Conservation (phyloP, 352 stramenopile genomes). For the Globisporangium perplexum region DNA sequence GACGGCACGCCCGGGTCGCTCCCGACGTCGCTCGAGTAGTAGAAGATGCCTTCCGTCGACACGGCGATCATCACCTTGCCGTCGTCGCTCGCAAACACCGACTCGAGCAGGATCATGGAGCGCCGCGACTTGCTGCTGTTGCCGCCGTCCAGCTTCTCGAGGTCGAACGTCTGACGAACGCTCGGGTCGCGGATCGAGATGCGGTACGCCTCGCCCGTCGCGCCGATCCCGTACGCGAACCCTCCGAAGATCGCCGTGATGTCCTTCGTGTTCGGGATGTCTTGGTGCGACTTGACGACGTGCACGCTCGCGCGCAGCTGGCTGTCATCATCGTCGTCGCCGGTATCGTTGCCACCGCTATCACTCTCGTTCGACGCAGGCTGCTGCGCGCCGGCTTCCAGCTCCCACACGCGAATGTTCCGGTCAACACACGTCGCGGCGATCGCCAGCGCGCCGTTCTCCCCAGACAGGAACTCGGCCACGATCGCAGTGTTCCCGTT, state of each 20-base stretch:
- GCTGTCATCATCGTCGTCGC: constrained; percentile 15
- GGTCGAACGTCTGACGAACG: constrained; percentile 47
- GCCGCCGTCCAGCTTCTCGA: constrained; percentile 57
- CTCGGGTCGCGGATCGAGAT: constrained; percentile 41
- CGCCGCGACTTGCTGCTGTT: constrained; percentile 57
- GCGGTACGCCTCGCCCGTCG: constrained; percentile 59
- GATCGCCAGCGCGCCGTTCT: constrained; percentile 23
- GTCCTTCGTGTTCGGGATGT: constrained; percentile 57
- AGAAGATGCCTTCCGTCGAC: constrained; percentile 67
- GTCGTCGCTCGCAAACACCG: constrained; percentile 59
- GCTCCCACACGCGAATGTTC: constrained; percentile 64
- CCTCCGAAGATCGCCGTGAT: constrained; percentile 47
- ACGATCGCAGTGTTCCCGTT: constrained; percentile 53
- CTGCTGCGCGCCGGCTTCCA: constrained; percentile 25
- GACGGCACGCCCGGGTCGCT: constrained; percentile 9
- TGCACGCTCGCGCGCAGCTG: constrained; percentile 19
- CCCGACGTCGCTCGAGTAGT: constrained; percentile 46
- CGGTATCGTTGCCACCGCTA: constrained; percentile 16
- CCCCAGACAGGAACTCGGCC: constrained; percentile 42
- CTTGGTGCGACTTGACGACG: constrained; percentile 43
- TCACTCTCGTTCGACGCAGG: constrained; percentile 14
- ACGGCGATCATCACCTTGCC: constrained; percentile 52
- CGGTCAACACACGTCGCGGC: constrained; percentile 46
- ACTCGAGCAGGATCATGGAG: constrained; percentile 65
- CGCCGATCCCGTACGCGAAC: constrained; percentile 61